Percentiles rank a stretch among this genome's conserved stretches.
Evolutionary conservation across 2,329 filamentous ascomycete species (phyloP).

Genomic region (Trichoderma afroharzianum): DNA sequence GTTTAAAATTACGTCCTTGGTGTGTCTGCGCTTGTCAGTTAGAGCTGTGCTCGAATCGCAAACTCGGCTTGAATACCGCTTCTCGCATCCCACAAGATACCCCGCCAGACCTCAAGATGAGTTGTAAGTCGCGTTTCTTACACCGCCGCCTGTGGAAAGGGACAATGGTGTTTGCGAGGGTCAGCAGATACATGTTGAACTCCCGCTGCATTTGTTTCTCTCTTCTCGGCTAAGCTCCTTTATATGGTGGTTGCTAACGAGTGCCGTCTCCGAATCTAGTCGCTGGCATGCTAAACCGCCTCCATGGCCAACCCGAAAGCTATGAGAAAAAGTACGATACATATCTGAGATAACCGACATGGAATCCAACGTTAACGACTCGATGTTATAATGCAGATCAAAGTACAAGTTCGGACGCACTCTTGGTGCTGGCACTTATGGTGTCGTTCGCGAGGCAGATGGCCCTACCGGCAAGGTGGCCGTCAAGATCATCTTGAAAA

Average conservation of each 20-base stretch:
- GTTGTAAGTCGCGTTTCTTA: conserved; percentile 34
- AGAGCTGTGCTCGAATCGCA: not conserved
- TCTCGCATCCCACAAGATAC: not conserved
- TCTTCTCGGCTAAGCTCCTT: not conserved
- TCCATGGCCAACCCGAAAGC: conserved; percentile 93
- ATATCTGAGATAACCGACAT: not conserved
- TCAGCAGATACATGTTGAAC: not conserved
- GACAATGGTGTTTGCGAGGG: not conserved
- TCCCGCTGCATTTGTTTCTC: not conserved
- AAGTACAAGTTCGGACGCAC: conserved; percentile 92
- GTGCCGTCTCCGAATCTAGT: conserved; percentile 47
- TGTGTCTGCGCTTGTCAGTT: too few species aligned
- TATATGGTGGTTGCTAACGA: not conserved
- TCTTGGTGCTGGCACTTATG: conserved; percentile 94
- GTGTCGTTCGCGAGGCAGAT: conserved; percentile 94
- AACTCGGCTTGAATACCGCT: not conserved
- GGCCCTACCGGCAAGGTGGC: conserved; percentile 80
- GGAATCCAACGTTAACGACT: conserved; percentile 4
- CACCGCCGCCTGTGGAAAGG: not conserved
- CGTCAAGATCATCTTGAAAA: conserved; percentile 98
- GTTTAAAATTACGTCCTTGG: not conserved
- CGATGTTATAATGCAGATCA: conserved; percentile 48
- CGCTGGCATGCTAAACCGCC: conserved; percentile 87
- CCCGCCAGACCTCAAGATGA: conserved; percentile 32
- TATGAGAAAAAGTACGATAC: conserved; percentile 88